phyloP scores from a whole-genome alignment of 345 rosid genomes.

The Eucalyptus cladocalyx region DNA sequence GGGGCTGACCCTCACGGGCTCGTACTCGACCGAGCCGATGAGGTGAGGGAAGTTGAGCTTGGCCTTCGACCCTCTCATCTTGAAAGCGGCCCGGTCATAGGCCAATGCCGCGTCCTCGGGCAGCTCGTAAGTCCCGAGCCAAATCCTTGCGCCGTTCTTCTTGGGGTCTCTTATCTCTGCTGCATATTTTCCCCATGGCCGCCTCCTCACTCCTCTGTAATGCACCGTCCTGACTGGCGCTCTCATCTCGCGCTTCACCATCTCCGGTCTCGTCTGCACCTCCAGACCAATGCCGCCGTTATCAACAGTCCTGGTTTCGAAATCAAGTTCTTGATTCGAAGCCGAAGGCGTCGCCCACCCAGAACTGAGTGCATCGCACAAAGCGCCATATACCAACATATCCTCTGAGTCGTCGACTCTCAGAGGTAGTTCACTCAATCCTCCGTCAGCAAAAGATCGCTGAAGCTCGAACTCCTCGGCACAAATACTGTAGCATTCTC shows the following conservation, averaged over 20 bases:
- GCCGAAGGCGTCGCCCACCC: slow-evolving; percentile 10
- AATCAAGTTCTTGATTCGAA: not conserved
- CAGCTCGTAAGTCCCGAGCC: slow-evolving; percentile 38
- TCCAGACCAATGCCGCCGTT: not conserved
- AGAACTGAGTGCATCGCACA: slow-evolving; percentile 13
- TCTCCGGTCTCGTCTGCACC: not conserved
- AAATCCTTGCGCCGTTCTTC: slow-evolving; percentile 31
- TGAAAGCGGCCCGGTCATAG: slow-evolving; percentile 31
- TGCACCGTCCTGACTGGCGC: slow-evolving; percentile 3
- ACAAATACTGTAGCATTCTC: not conserved
- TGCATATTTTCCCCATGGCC: slow-evolving; percentile 44
- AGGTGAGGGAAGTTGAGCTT: slow-evolving; percentile 31
- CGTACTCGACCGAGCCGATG: slow-evolving; percentile 13
- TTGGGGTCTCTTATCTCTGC: slow-evolving; percentile 45
- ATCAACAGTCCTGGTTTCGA: not conserved
- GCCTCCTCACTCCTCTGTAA: slow-evolving; percentile 35
- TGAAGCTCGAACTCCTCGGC: slow-evolving; percentile 13
- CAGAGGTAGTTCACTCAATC: slow-evolving; percentile 22
- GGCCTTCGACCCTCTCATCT: slow-evolving; percentile 37
- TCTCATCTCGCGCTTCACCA: not conserved
- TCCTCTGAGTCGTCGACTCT: slow-evolving; percentile 24
- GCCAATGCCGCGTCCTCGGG: slow-evolving; percentile 45
- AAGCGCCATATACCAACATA: slow-evolving; percentile 15
- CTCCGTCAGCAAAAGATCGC: slow-evolving; percentile 11
- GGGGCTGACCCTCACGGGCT: slow-evolving; percentile 23